Conservation (phyloP, 768 basidiomycete genomes). For the Fibroporia radiculosa region DNA sequence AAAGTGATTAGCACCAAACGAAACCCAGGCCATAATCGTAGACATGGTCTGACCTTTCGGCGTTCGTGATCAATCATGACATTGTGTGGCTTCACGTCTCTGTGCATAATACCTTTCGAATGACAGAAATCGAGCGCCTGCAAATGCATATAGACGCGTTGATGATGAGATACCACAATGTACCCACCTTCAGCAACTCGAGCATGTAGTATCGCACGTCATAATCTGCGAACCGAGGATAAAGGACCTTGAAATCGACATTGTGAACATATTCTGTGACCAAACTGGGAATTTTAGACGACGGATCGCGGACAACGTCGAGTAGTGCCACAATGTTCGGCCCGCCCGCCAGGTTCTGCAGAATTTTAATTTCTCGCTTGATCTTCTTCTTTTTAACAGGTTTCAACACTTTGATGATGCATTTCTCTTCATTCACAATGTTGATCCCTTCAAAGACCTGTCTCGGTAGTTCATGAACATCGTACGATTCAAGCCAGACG, state of each 20-base stretch:
- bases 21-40: background rate
- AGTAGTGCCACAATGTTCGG: constrained; percentile 90
- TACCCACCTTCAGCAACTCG: constrained; percentile 80
- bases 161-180: background rate
- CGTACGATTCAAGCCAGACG: background rate
- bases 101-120: constrained; percentile 98
- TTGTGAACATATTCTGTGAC: constrained; percentile 98
- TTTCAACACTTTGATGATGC: constrained; percentile 97
- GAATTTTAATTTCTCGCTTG: constrained; percentile 97
- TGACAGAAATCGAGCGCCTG: constrained; percentile 96
- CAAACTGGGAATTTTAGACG: constrained; percentile 94
- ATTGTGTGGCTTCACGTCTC: constrained; percentile 98
- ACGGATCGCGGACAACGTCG: constrained; percentile 93
- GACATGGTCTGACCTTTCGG: constrained; percentile 71
- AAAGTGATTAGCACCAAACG: too few species aligned
- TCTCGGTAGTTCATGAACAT: background rate
- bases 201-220: constrained; percentile 97
- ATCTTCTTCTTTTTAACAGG: constrained; percentile 99
- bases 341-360: constrained; percentile 93
- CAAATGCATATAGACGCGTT: background rate
- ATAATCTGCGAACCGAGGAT: constrained; percentile 91
- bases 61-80: constrained; percentile 99
- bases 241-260: constrained; percentile 93
- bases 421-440: constrained; percentile 85
- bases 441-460: constrained; percentile 94